phyloP scores from a whole-genome alignment of 1,139 yeast species.

The Magnusiomyces ingens region DNA sequence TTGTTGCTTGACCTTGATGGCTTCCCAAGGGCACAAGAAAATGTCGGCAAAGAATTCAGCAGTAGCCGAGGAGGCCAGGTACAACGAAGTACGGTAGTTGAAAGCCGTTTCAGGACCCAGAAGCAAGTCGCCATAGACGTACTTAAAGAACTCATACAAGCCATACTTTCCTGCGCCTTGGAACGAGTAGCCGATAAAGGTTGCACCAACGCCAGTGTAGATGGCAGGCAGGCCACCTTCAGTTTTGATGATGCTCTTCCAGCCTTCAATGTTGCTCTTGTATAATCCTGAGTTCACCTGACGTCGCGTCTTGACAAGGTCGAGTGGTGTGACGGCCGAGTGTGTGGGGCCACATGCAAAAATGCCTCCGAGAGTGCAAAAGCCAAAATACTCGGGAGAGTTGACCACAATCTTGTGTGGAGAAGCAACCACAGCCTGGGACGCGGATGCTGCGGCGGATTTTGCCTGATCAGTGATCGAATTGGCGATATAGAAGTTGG shows the following conservation, averaged over 20 bases:
- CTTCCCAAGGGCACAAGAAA: conserved; percentile 76
- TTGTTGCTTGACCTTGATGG: conserved; percentile 75
- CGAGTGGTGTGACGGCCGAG: conserved; percentile 69
- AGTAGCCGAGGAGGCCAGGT: conserved; percentile 66
- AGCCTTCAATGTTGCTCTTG: conserved; percentile 59
- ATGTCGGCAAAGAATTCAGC: conserved; percentile 82
- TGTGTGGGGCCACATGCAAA: conserved; percentile 82
- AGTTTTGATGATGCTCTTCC: conserved; percentile 52
- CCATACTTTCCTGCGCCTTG: conserved; percentile 91
- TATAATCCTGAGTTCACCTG: conserved; percentile 62
- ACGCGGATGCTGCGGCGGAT: too few species aligned
- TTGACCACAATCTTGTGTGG: conserved; percentile 39
- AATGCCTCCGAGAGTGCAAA: conserved; percentile 73
- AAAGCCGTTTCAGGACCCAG: conserved; percentile 52
- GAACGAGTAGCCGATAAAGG: conserved; percentile 71
- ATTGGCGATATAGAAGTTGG: too few species aligned
- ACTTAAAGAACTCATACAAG: conserved; percentile 71
- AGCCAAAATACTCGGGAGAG: conserved; percentile 53
- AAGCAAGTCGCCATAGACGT: conserved; percentile 46
- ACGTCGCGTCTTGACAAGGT: conserved; percentile 70
- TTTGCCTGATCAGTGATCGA: too few species aligned
- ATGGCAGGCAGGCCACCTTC: conserved; percentile 54
- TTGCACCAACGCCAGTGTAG: conserved; percentile 72
- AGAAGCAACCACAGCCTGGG: too few species aligned
- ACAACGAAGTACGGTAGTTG: conserved; percentile 57